Evolutionary conservation across 495 filamentous ascomycete genomes (phyloP), one percentile per base, ranked within the genome.

Genomic region (Hyaloscypha bicolor): DNA sequence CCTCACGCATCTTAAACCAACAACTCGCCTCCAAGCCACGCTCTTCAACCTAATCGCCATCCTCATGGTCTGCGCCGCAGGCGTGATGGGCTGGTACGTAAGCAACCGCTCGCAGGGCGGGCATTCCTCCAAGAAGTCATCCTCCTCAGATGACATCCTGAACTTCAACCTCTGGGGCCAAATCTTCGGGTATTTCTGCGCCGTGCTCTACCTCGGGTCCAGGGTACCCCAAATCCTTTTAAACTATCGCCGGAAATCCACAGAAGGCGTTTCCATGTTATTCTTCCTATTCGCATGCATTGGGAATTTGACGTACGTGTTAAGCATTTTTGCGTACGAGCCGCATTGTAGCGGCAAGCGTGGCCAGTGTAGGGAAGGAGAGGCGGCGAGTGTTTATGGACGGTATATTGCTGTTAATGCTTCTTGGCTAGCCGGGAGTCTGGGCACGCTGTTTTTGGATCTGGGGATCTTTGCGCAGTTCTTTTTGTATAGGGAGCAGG

Each of bases 281-380:
- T 99, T 99, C 80, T 99, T 99, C 80, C 79, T 98, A 21, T 99
- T 99, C 74, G 95, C 94, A 9, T 97, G 93, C 75, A 84, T 97
- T 25, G 95, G 95, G 3, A 99, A 99, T 73, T 71, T 94, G 63
- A 97, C 94, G 0, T 99, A 96, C 72, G 93, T 97, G 6, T 74
- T 97, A 21, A 91, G 87, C n/a, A 98, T 99, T 51, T 79, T 98
- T 55, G 93, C 92, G 8, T 97, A 91, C 72, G 90, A 91, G 22
- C 90, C 94, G 5, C 76, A 79, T 39, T 88, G 86, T 71, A 66
- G 60, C 6, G 76, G 68, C 4, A 72, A 71, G 19, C 69, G 73
- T 45, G 75, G 75, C 14, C 68, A 77, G 12, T 90, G 90, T 75
- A 67, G 67, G 30, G 74, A 76, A 4, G 87, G 88, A 5, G 88